Base-by-base conservation (phyloP, 257 asterid species). In the Osmanthus fragrans region DNA sequence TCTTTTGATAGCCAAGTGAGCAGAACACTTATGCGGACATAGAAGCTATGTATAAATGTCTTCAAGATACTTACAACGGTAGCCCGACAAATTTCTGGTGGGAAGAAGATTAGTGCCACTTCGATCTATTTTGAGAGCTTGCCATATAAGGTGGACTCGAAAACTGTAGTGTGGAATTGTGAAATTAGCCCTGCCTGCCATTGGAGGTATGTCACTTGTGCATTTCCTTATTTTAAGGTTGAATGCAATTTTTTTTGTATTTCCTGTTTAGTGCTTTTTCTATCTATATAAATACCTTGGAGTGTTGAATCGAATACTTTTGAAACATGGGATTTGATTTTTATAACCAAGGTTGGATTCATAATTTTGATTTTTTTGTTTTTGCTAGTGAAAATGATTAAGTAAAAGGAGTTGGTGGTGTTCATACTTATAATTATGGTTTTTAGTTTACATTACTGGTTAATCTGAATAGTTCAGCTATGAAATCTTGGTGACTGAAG, bases 101-200 rank as follows among this genome's bases (percentile, higher is more conserved):
- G n/a, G n/a, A n/a, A n/a, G n/a, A n/a, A n/a, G n/a, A n/a, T n/a
- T n/a, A n/a, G n/a, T n/a, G n/a, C n/a, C n/a, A n/a, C n/a, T n/a
- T n/a, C n/a, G n/a, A n/a, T n/a, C n/a, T n/a, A n/a, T n/a, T n/a
- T n/a, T n/a, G n/a, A n/a, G n/a, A n/a, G n/a, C n/a, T n/a, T n/a
- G n/a, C n/a, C n/a, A n/a, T n/a, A n/a, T n/a, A n/a, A n/a, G n/a
- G n/a, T n/a, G n/a, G n/a, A n/a, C n/a, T n/a, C n/a, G 77, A 80
- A 90, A 85, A 30, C 83, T 88, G 79, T 60, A 80, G 79, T 80
- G 79, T 36, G 85, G 88, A 54, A 58, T 82, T 73, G 81, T 71
- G 76, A 86, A 76, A 29, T 73, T 86, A 36, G 67, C 81, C 27
- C 7, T 90, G 74, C 81, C 77, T 73, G n/a, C 87, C 0, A 40